Conservation (phyloP, 192 early-diverging fungal species). For the Linnemannia elongata region DNA sequence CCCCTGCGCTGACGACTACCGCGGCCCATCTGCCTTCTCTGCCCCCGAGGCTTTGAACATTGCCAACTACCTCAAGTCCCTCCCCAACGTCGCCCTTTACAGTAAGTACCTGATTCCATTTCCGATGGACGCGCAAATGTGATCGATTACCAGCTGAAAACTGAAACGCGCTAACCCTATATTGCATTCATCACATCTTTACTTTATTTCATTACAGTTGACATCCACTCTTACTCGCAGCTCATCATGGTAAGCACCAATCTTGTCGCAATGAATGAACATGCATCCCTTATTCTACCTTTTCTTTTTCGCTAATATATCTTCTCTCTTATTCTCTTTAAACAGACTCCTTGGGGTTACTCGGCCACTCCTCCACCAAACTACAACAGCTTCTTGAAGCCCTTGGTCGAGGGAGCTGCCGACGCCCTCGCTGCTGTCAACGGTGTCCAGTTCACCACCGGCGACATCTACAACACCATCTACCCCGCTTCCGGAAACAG, state of each 20-base stretch:
- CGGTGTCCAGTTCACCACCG: constrained; percentile 58
- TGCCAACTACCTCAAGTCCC: constrained; percentile 56
- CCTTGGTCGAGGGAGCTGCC: constrained; percentile 28
- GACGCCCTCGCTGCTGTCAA: constrained; percentile 27
- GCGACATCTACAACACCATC: constrained; percentile 61
- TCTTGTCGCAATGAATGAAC: background rate
- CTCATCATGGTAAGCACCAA: constrained; percentile 39
- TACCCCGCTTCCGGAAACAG: constrained; percentile 67
- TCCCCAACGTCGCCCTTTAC: constrained; percentile 55
- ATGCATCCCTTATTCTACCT: background rate
- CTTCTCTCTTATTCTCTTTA: background rate
- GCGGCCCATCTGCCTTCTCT: constrained; percentile 45
- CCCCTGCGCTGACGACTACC: constrained; percentile 65
- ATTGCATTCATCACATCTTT: background rate
- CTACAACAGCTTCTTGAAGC: constrained; percentile 39
- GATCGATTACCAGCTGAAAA: background rate
- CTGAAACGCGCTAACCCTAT: background rate
- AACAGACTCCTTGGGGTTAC: constrained; percentile 38
- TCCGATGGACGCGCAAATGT: background rate
- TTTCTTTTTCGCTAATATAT: background rate
- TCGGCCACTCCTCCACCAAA: constrained; percentile 23
- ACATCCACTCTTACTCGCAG: constrained; percentile 69
- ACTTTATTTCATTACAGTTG: constrained; percentile 17
- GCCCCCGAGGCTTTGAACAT: constrained; percentile 62
- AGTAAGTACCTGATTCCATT: constrained; percentile 6